Conservation (phyloP, 192 early-diverging fungal species). For the Coemansia sp. region DNA sequence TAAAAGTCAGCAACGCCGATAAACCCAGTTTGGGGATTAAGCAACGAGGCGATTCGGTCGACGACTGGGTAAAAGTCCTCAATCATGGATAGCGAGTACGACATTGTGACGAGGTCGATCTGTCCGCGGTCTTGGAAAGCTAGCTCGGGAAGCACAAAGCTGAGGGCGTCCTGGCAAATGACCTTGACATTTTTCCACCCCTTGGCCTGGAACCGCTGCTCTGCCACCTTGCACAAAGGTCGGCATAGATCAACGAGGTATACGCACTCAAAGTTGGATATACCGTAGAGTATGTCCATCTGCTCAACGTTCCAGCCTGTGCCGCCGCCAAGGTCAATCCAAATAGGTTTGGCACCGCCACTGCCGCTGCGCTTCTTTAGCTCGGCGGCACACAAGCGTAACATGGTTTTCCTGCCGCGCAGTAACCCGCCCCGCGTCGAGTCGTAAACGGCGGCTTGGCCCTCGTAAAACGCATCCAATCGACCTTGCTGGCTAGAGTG, state of each 20-base stretch:
- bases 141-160: conserved; percentile 66
- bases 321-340: conserved; percentile 71
- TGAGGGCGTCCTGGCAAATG: conserved; percentile 76
- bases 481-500: conserved; percentile 71
- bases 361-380: conserved; percentile 45
- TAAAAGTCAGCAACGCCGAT: conserved; percentile 84
- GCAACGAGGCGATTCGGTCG: conserved; percentile 64
- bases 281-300: conserved; percentile 75
- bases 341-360: conserved; percentile 44
- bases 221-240: conserved; percentile 76
- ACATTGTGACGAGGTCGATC: conserved; percentile 80
- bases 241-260: conserved; percentile 84
- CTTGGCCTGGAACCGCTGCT: conserved; percentile 68
- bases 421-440: conserved; percentile 70
- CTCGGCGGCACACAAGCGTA: conserved; percentile 82
- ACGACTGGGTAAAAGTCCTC: conserved; percentile 70
- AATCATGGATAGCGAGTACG: conserved; percentile 90
- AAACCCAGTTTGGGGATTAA: conserved; percentile 64
- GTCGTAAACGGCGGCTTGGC: conserved; percentile 81
- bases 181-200: conserved; percentile 84
- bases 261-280: conserved; percentile 73
- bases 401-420: conserved; percentile 76
- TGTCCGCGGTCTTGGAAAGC: conserved; percentile 35
- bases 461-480: conserved; percentile 79
- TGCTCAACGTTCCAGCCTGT: conserved; percentile 74